phyloP scores from a whole-genome alignment of 176 grass and related monocot species.

The Pharus latifolius region DNA sequence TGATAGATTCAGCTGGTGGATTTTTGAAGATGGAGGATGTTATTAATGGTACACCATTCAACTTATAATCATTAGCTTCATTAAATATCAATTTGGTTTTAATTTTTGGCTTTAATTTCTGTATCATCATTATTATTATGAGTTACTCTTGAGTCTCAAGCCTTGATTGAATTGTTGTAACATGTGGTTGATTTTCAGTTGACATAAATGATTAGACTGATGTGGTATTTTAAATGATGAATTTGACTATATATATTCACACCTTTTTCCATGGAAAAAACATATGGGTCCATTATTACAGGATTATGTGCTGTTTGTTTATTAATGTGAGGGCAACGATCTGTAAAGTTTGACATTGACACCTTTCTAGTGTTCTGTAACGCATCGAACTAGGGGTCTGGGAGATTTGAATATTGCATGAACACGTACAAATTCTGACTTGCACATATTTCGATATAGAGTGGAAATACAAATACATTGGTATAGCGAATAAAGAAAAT shows the following conservation, averaged over 20 bases:
- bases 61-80: neutral
- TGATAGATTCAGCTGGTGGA: conserved; percentile 61
- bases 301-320: too few relatives aligned
- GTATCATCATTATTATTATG: neutral
- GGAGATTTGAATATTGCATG: too few relatives aligned
- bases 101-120: neutral
- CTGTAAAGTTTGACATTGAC: too few relatives aligned
- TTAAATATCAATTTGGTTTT: neutral
- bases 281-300: neutral
- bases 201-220: too few relatives aligned
- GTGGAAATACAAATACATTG: too few relatives aligned
- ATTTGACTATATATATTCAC: neutral
- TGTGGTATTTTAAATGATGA: neutral
- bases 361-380: too few relatives aligned
- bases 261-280: neutral
- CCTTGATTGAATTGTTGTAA: conserved; percentile 4
- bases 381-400: too few relatives aligned
- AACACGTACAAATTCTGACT: too few relatives aligned
- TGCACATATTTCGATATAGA: too few relatives aligned
- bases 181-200: conserved; percentile 10
- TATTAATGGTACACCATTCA: conserved; percentile 52
- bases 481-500: too few relatives aligned
- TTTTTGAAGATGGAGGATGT: conserved; percentile 72
- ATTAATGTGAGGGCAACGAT: too few relatives aligned
- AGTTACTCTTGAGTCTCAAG: neutral